Conservation (phyloP, 2,329 filamentous ascomycete species). For the Fusarium incarnatum region DNA sequence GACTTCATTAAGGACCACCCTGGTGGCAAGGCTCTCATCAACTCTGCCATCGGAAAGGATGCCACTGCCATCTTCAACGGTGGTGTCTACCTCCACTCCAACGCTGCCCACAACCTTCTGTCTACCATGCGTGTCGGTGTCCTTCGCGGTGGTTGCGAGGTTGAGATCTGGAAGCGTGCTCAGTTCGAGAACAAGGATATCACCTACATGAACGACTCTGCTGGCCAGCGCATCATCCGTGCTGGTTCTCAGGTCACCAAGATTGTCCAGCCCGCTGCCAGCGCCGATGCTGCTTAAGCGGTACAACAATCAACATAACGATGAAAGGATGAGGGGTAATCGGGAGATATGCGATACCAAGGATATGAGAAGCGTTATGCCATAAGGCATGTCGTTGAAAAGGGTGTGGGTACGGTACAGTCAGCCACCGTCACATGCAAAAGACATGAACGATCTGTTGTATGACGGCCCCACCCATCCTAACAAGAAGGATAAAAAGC, state of each 20-base stretch:
- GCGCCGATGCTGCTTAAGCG: slow-evolving; percentile 81
- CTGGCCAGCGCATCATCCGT: slow-evolving; percentile 84
- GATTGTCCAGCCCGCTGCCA: slow-evolving; percentile 81
- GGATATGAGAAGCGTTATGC: slow-evolving; percentile 18
- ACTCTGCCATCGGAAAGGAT: slow-evolving; percentile 84
- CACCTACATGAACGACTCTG: slow-evolving; percentile 81
- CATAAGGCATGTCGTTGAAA: slow-evolving; percentile 33
- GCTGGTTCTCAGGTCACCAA: slow-evolving; percentile 89
- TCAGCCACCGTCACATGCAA: slow-evolving; percentile 40
- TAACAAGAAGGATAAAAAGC: slow-evolving; percentile 15
- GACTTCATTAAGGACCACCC: slow-evolving; percentile 90
- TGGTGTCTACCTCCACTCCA: slow-evolving; percentile 89
- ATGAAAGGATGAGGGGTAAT: slow-evolving; percentile 38
- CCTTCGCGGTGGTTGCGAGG: slow-evolving; percentile 86
- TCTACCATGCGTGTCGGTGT: slow-evolving; percentile 91
- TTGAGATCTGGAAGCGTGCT: slow-evolving; percentile 92
- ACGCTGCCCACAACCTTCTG: slow-evolving; percentile 88
- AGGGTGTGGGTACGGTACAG: slow-evolving; percentile 16
- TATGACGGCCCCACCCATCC: slow-evolving; percentile 15
- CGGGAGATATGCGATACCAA: slow-evolving; percentile 28
- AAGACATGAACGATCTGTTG: slow-evolving; percentile 5
- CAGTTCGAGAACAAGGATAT: slow-evolving; percentile 87
- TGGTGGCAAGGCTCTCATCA: slow-evolving; percentile 90
- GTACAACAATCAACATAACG: slow-evolving; percentile 12
- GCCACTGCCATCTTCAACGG: slow-evolving; percentile 93